Base-by-base conservation (phyloP, 352 stramenopile genomes). In the Phytophthora sp. region DNA sequence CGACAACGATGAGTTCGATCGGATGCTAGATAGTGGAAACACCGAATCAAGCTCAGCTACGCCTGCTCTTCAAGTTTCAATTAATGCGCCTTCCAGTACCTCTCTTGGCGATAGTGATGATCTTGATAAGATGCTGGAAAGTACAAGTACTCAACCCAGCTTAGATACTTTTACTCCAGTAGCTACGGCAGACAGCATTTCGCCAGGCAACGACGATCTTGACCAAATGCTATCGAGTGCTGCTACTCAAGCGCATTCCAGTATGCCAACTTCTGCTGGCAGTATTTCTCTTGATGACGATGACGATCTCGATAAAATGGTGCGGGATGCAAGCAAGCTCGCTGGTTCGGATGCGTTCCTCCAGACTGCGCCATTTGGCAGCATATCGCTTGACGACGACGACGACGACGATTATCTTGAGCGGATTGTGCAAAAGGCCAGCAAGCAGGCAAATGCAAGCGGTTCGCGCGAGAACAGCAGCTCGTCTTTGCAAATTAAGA, bases 401-500 rank as follows among this genome's bases (percentile, higher is more conserved):
- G 72, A 85, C 41, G 76, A 87, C 31, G 77, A 85, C 49, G 75
- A 76, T 48, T 67, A 76, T 37, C 72, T 92, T 11, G 82, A 92
- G 28, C 76, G 69, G 37, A 88, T 89, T 39, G 69, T 90, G 12
- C 60, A 79, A 48, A 79, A 81, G 9, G 82, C 79, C 17, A 85
- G 75, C 37, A 77, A 75, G 41, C 74, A 83, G 39, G 56, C 58
- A 4, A 61, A 77, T 51, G 35, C 52, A 5, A 37, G 46, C 18
- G 61, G 64, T 12, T 89, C 79, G 1, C 74, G 80, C n/a, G 82
- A 90, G 30, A 79, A 73, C 30, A 90, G 80, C 63, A 68, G 50
- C 32, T 82, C 76, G 23, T 82, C 78, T 2, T 60, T 89, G 20
- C 69, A 84, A 30, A 89, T 89, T 64, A 89, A 89, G 49, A 89